Percentiles rank a stretch among this genome's conserved stretches.
Evolutionary conservation across 495 filamentous ascomycete species (phyloP).

Genomic region (Chaetomium cochliodes): DNA sequence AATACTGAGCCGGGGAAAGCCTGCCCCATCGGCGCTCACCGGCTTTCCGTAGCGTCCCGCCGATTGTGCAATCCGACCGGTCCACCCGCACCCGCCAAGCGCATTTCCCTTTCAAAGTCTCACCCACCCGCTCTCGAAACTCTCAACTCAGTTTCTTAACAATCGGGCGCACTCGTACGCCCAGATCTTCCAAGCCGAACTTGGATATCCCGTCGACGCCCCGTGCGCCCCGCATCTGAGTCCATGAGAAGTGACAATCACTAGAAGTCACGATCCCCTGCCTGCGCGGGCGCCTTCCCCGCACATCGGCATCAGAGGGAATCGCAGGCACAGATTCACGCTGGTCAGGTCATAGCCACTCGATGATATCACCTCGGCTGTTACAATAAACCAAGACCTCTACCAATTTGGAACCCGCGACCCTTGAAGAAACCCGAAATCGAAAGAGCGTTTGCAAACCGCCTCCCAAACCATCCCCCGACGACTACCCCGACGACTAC

Average conservation of each 20-base stretch:
- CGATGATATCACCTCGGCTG: slow-evolving; percentile 5
- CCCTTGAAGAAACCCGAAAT: slow-evolving; percentile 10
- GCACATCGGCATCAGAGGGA: slow-evolving; percentile 45
- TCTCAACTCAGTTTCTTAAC: slow-evolving; percentile 1
- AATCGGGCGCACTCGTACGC: neutral
- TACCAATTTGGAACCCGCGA: neutral
- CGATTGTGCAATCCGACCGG: slow-evolving; percentile 22
- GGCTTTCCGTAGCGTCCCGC: slow-evolving; percentile 20
- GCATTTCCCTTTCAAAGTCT: slow-evolving; percentile 25
- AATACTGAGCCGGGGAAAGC: neutral
- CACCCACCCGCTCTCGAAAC: slow-evolving; percentile 19
- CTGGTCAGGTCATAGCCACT: neutral
- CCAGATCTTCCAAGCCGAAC: neutral
- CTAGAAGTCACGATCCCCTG: slow-evolving; percentile 48
- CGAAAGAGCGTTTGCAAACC: neutral
- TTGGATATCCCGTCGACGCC: neutral
- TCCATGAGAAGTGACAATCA: slow-evolving; percentile 51
- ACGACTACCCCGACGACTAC: too few species aligned
- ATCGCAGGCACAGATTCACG: slow-evolving; percentile 15
- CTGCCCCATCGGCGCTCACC: slow-evolving; percentile 20
- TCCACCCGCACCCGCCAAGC: slow-evolving; percentile 30
- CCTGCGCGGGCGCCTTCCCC: slow-evolving; percentile 55
- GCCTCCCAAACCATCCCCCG: too few species aligned
- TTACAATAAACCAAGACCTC: neutral
- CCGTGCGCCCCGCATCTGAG: slow-evolving; percentile 17